A percentile compares a stretch with the other conserved stretches of the same genome.
phyloP scores from a whole-genome alignment of 2,329 filamentous ascomycete genomes.

The Aquanectria penicillioides region DNA sequence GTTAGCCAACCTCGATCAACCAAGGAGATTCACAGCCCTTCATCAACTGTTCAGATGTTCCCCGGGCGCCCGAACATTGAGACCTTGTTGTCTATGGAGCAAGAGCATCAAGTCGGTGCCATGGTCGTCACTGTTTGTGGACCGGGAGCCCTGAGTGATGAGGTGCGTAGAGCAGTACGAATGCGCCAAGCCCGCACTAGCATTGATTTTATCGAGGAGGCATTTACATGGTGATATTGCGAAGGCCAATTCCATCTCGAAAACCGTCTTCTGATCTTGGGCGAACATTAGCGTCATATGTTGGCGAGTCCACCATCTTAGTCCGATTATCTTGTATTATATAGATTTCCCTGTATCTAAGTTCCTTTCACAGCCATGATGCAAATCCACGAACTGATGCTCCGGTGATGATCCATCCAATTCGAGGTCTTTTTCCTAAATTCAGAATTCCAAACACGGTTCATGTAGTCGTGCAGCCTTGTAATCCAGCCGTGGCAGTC shows the following conservation, averaged over 20 bases:
- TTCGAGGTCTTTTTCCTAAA: no score
- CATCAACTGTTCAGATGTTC: constrained; percentile 85
- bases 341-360: constrained; percentile 23
- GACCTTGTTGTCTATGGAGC: constrained; percentile 76
- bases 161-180: constrained; percentile 75
- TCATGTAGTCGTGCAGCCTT: no score
- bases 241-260: neutral
- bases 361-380: constrained; percentile 13
- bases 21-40: constrained; percentile 84
- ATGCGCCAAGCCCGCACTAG: constrained; percentile 70
- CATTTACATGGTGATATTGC: constrained; percentile 68
- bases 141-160: constrained; percentile 77
- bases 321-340: constrained; percentile 16
- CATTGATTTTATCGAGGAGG: constrained; percentile 83
- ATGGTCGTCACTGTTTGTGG: constrained; percentile 81
- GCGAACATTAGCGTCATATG: neutral
- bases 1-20: constrained; percentile 78
- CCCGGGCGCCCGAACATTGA: constrained; percentile 80
- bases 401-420: neutral
- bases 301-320: constrained; percentile 1
- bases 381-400: constrained; percentile 5
- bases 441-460: no score
- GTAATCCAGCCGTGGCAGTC: no score
- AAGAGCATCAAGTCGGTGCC: constrained; percentile 77
- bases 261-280: no score